phyloP scores from a whole-genome alignment of 2,329 filamentous ascomycete genomes.

The Pyricularia sp. region DNA sequence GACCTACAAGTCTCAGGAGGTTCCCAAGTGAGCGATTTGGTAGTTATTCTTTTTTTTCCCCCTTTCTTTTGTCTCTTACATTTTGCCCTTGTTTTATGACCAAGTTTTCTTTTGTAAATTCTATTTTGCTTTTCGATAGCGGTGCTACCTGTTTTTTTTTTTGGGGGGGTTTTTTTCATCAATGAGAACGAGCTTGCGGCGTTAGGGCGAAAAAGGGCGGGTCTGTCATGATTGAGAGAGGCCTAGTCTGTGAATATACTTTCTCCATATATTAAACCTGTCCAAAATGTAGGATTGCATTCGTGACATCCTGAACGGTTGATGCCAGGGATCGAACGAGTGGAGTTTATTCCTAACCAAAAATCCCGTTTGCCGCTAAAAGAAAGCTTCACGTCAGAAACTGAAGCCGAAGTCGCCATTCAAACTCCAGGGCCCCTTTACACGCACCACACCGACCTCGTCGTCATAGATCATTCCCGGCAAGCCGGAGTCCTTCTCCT shows the following conservation, averaged over 20 bases:
- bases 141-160: not conserved
- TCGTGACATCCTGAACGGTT: too few relatives aligned
- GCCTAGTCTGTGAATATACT: not conserved
- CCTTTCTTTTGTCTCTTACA: not conserved
- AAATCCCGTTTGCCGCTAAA: too few relatives aligned
- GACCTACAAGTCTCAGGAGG: slow-evolving; percentile 16
- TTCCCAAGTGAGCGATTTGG: not conserved
- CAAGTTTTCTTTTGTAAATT: not conserved
- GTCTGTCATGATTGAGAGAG: not conserved
- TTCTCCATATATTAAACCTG: not conserved
- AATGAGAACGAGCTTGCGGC: not conserved
- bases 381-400: not conserved
- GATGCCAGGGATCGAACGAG: too few relatives aligned
- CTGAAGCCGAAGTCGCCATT: not conserved
- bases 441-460: not conserved
- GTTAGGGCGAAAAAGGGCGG: not conserved
- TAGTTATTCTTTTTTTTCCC: not conserved
- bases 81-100: not conserved
- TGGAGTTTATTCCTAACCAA: too few relatives aligned
- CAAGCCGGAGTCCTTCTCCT: not conserved
- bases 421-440: not conserved
- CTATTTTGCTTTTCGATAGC: not conserved
- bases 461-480: not conserved
- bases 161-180: not conserved
- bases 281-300: not conserved